Conservation (phyloP, 176 grass and related monocot species). For the bread wheat (Triticum aestivum) region IWGSC_CS_RefSeq_v2.1 NC_057808.1:246671233-246671732, state of each 20-base stretch:
- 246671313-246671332: slow-evolving; percentile 8
- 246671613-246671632: slow-evolving; percentile 53
- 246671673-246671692: slow-evolving; percentile 64
- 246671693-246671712: slow-evolving; percentile 77
- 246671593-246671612: slow-evolving; percentile 66
- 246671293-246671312: slow-evolving; percentile 60
- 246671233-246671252: slow-evolving; percentile 53
- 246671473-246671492: slow-evolving; percentile 59
- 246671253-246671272: slow-evolving; percentile 61
- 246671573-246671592: slow-evolving; percentile 66
- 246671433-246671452: slow-evolving; percentile 75
- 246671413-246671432: slow-evolving; percentile 55
- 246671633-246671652: slow-evolving; percentile 43
- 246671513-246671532: slow-evolving; percentile 44
- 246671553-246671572: slow-evolving; percentile 68
- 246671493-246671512: slow-evolving; percentile 69
- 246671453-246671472: slow-evolving; percentile 65
- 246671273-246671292: slow-evolving; percentile 63
- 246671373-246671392: slow-evolving; percentile 67
- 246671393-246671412: slow-evolving; percentile 65
- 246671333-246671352: slow-evolving; percentile 41
- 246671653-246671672: slow-evolving; percentile 51
- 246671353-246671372: slow-evolving; percentile 44
- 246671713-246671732: slow-evolving; percentile 63
- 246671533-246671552: slow-evolving; percentile 55